These are phyloP conservation scores for Lactifluus rugatus DNA, from an alignment of 768 basidiomycete species.

Conservation along the genomic window DNA sequence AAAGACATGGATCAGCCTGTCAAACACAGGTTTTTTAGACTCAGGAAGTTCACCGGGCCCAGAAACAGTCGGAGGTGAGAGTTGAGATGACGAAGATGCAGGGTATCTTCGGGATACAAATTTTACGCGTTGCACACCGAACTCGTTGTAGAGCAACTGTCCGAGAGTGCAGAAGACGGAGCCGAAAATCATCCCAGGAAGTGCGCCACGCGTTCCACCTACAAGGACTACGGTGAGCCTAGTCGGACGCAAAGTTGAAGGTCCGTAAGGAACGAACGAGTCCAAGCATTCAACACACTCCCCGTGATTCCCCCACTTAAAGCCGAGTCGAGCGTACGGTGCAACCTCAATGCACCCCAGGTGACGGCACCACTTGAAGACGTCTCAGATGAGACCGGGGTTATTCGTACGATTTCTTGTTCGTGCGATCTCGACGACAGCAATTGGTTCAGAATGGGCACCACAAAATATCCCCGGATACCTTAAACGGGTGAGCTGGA, in stretches of 20 bases:
- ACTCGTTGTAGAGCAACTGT: slow-evolving; percentile 64
- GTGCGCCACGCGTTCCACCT: slow-evolving; percentile 54
- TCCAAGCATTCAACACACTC: slow-evolving; percentile 46
- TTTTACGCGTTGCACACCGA: slow-evolving; percentile 49
- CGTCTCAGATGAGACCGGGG: slow-evolving; percentile 20
- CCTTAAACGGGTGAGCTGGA: slow-evolving; percentile 32
- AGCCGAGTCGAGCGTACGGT: slow-evolving; percentile 60
- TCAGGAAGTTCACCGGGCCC: neutral
- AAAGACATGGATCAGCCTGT: slow-evolving; percentile 36
- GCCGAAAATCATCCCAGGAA: slow-evolving; percentile 53
- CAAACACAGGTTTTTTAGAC: slow-evolving; percentile 24
- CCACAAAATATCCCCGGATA: slow-evolving; percentile 65
- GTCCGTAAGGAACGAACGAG: slow-evolving; percentile 36
- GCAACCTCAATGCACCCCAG: slow-evolving; percentile 46
- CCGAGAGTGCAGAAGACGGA: slow-evolving; percentile 48
- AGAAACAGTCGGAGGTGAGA: neutral
- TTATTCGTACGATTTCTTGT: slow-evolving; percentile 29
- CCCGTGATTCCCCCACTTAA: slow-evolving; percentile 64
- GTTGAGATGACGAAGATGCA: neutral
- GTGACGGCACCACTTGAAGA: slow-evolving; percentile 24
- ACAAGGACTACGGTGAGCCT: slow-evolving; percentile 5
- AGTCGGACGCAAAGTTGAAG: neutral
- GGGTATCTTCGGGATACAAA: slow-evolving; percentile 35
- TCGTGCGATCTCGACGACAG: slow-evolving; percentile 41
- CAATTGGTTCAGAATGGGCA: slow-evolving; percentile 44